Base-by-base conservation (phyloP, 352 stramenopile genomes). In the Phytophthora cryptogea region DNA sequence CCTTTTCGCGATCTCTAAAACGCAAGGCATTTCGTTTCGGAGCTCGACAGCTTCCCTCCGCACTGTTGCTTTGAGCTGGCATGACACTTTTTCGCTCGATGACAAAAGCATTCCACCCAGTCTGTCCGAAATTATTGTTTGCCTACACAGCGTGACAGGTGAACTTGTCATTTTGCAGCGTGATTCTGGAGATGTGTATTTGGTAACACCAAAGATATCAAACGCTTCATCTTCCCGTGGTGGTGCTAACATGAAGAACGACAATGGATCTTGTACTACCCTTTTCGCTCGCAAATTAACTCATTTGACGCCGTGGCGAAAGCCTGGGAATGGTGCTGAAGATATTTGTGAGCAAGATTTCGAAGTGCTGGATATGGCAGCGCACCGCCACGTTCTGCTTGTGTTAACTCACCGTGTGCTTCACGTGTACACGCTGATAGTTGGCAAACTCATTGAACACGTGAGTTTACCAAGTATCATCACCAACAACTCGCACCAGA, bases 121-220 rank as follows among this genome's bases (percentile, higher is more conserved):
- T 7, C 51, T 64, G 16, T 48, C 28, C 1, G 16, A 68, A 11
- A 41, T 81, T 14, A 53, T 80, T 16, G 57, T 59, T 0, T 90
- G 78, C 44, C 31, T 88, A 2, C 87, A 94, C 40, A 86, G 68
- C 40, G 68, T 92, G 37, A 95, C 87, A n/a, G 83, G 87, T 5
- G 85, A 93, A 53, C 66, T 94, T 5, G 41, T 94, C 23, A 60
- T 88, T 32, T 17, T 94, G 0, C 52, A 74, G 6, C 67, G 66
- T 1, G 30, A 45, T 4, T 69, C 70, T 16, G 68, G 70, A 7
- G 45, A 59, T 9, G 36, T 92, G 8, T 74, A 77, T 31, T 50
- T 92, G 23, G 63, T 91, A 36, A 74, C 65, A 4, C 62, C 63
- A 0, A 71, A 73, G 10, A 45, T 55, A 27, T 14, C 13, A 16